Evolutionary conservation across 2,329 filamentous ascomycete species (phyloP).

Genomic region (Diplodia seriata): DNA sequence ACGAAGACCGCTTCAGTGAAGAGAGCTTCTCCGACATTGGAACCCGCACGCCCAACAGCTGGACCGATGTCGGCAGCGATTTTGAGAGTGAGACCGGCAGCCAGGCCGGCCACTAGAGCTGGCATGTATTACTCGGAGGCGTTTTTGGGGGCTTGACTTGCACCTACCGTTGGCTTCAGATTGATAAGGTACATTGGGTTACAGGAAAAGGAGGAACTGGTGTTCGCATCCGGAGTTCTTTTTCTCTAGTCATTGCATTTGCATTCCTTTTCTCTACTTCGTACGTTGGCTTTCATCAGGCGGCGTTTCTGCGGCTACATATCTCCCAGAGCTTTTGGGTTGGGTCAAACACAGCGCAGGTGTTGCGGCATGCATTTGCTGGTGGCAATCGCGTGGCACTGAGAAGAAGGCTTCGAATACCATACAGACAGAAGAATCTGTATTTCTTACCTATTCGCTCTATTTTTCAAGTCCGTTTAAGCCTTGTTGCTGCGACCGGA

Average conservation of each 20-base stretch:
- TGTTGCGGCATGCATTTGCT: slow-evolving; percentile 20
- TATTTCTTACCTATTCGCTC: background rate
- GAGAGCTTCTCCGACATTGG: slow-evolving; percentile 44
- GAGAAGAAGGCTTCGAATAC: slow-evolving; percentile 6
- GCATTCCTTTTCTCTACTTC: background rate
- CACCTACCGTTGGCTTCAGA: slow-evolving; percentile 17
- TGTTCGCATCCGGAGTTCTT: background rate
- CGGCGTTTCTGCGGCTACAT: background rate
- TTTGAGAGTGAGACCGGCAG: slow-evolving; percentile 48
- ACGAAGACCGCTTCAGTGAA: slow-evolving; percentile 44
- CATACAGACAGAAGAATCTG: background rate
- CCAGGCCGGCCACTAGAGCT: slow-evolving; percentile 17
- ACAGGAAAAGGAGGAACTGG: slow-evolving; percentile 1
- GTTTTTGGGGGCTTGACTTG: slow-evolving; percentile 5
- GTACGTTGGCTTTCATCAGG: slow-evolving; percentile 7
- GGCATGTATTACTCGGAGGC: slow-evolving; percentile 1
- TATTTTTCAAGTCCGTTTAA: background rate
- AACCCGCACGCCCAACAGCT: slow-evolving; percentile 47
- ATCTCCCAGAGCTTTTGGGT: background rate
- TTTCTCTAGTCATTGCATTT: slow-evolving; percentile 4
- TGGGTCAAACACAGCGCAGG: slow-evolving; percentile 13
- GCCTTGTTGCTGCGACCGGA: background rate
- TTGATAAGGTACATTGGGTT: slow-evolving; percentile 2
- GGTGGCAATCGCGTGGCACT: slow-evolving; percentile 5
- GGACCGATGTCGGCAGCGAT: slow-evolving; percentile 52